Evolutionary conservation across 2,329 filamentous ascomycete species (phyloP).

Genomic region (Claviceps cyperi): DNA sequence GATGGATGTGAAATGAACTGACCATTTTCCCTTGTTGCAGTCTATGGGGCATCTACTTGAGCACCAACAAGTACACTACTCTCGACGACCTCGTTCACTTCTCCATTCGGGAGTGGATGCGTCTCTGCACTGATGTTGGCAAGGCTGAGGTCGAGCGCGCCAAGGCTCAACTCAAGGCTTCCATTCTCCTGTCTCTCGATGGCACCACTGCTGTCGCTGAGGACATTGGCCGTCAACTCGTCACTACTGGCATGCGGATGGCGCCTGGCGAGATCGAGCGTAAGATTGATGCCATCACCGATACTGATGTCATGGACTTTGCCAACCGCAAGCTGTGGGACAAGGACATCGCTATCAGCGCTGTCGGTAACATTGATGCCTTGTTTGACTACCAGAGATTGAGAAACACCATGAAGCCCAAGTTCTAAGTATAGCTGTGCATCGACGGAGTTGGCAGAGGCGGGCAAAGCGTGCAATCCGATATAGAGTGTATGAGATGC

Average conservation of each 20-base stretch:
- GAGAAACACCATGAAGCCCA: conserved; percentile 77
- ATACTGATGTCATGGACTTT: conserved; percentile 95
- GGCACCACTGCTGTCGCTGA: conserved; percentile 95
- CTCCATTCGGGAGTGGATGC: conserved; percentile 94
- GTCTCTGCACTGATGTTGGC: conserved; percentile 76
- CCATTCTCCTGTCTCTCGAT: conserved; percentile 90
- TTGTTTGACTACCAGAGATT: conserved; percentile 64
- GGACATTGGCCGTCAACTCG: conserved; percentile 96
- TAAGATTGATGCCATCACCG: conserved; percentile 73
- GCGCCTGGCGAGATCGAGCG: conserved; percentile 89
- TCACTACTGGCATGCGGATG: conserved; percentile 90
- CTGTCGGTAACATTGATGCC: conserved; percentile 86
- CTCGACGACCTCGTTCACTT: conserved; percentile 97
- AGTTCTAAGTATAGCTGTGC: conserved; percentile 33
- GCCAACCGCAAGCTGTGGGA: conserved; percentile 94
- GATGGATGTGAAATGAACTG: not conserved
- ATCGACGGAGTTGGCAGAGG: conserved; percentile 14
- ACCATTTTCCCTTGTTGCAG: conserved; percentile 29
- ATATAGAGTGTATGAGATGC: conserved; percentile 44
- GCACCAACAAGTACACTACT: conserved; percentile 73
- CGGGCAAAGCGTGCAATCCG: conserved; percentile 22
- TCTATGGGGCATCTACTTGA: conserved; percentile 99
- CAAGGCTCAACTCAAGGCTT: conserved; percentile 98
- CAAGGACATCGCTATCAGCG: conserved; percentile 85
- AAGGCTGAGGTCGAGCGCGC: conserved; percentile 91